phyloP scores from a whole-genome alignment of 805 yeast species.

The Saturnispora silvae region DNA sequence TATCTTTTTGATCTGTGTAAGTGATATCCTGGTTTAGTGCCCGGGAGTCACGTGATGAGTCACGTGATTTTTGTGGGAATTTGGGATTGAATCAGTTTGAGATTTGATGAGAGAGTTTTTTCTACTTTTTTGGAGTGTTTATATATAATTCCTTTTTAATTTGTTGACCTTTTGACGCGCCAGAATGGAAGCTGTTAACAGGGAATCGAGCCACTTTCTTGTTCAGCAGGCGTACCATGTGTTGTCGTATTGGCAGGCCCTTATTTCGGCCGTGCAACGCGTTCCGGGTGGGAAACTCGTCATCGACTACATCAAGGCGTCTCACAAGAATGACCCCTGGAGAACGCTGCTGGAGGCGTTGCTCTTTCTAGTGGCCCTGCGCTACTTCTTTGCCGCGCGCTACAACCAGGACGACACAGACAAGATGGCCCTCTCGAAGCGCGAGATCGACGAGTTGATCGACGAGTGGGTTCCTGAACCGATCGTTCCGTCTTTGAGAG shows the following conservation, averaged over 20 bases:
- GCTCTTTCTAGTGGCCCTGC: slow-evolving; percentile 69
- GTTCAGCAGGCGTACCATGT: slow-evolving; percentile 19
- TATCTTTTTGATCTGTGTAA: slow-evolving; percentile 41
- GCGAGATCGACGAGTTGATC: slow-evolving; percentile 72
- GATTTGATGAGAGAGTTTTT: too few relatives aligned
- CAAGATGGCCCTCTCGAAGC: slow-evolving; percentile 44
- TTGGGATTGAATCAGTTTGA: too few relatives aligned
- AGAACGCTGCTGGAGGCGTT: slow-evolving; percentile 74
- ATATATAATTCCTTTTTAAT: too few relatives aligned
- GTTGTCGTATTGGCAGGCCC: slow-evolving; percentile 19
- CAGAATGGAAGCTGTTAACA: slow-evolving; percentile 7
- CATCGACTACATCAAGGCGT: slow-evolving; percentile 65
- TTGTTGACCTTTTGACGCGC: too few relatives aligned
- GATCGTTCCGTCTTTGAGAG: slow-evolving; percentile 45
- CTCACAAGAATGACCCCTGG: slow-evolving; percentile 89
- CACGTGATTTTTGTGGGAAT: slow-evolving; percentile 1
- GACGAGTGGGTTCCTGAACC: slow-evolving; percentile 93
- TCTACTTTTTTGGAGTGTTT: background rate
- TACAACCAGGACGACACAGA: slow-evolving; percentile 67
- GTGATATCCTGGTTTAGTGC: slow-evolving; percentile 21
- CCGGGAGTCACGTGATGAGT: background rate
- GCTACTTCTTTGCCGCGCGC: slow-evolving; percentile 71
- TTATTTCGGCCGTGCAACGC: slow-evolving; percentile 15
- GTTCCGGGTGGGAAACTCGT: slow-evolving; percentile 50
- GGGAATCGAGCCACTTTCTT: slow-evolving; percentile 20